Percentiles rank a stretch among this genome's conserved stretches.
Evolutionary conservation across 805 yeast species (phyloP).

Genomic region (Candida hungchunana): DNA sequence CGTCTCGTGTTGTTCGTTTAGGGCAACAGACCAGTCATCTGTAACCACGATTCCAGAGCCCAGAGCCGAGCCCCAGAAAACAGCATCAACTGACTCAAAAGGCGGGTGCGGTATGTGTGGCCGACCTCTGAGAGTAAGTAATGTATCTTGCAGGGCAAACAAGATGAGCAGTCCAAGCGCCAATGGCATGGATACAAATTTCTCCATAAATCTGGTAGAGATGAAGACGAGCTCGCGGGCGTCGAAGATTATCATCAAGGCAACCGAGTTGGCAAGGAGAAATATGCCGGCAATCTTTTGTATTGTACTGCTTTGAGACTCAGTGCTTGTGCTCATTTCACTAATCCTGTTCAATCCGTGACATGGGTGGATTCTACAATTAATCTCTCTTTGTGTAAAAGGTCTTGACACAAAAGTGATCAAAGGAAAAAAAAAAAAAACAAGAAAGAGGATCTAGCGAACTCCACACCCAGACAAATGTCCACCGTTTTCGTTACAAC

Average conservation of each 20-base stretch:
- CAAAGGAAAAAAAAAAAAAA: background rate
- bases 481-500: conserved; percentile 57
- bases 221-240: background rate
- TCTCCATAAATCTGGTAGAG: background rate
- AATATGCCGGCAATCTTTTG: too few species aligned
- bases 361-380: too few species aligned
- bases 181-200: conserved; percentile 5
- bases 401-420: too few species aligned
- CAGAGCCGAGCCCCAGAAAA: conserved; percentile 3
- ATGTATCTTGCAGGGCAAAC: conserved; percentile 3
- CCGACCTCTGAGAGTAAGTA: background rate
- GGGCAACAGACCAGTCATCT: too few species aligned
- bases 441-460: background rate
- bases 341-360: too few species aligned
- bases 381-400: too few species aligned
- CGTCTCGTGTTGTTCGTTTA: too few species aligned
- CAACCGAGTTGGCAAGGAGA: background rate
- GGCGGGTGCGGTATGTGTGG: too few species aligned
- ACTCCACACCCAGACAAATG: conserved; percentile 2
- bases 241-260: conserved; percentile 1
- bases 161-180: conserved; percentile 4
- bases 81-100: conserved; percentile 1
- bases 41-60: background rate
- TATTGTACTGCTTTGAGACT: too few species aligned
- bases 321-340: too few species aligned